Evolutionary conservation across 177 flowering plant genomes (phyloP), one percentile per base, ranked within the genome.

Genomic region (Telopea speciosissima): DNA sequence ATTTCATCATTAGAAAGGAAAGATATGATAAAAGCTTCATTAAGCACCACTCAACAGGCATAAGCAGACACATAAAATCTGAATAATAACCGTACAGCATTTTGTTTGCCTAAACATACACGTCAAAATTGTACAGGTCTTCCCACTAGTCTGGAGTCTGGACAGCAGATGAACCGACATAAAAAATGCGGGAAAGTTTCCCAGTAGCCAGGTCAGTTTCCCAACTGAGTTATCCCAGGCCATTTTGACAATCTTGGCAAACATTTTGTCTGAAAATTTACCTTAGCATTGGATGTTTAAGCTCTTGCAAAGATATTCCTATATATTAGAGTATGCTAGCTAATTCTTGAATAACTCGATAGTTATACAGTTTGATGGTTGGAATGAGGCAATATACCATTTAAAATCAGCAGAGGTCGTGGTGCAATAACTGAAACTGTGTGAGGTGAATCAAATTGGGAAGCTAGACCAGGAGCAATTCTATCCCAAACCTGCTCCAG

Each of bases 391-490:
- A 62, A 31, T 44, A 26, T 88, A 96, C 99, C 99, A 74, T 93
- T 93, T 61, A 96, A 13, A 76, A 96, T 85, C 68, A 91, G 79
- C 73, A 91, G 85, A 63, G 99, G 98, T 5, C 99, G 92, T 56
- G 93, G 97, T 33, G 96, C 90, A 78, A 93, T 91, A 25, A 77
- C 73, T 72, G 96, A 95, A 74, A 91, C 25, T 58, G 98, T 82
- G 81, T 83, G 79, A 45, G 93, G 96, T 49, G 96, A 72, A 78
- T 96, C 99, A 75, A 96, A 93, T 7, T 77, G 24, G 44, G 90
- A 85, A 23, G 85, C 91, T 49, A 96, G 80, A 64, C 97, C 97
- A 66, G 98, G 97, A 70, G 97, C 95, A 66, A 93, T 91, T 76
- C 85, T 83, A 74, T 88, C 84, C 98, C 98, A 96, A 1, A 93